Percentiles rank a stretch among this genome's conserved stretches.
These are phyloP conservation scores for Malbranchea cinnamomea DNA, from an alignment of 2,329 filamentous ascomycete species.

Conservation along the genomic window DNA sequence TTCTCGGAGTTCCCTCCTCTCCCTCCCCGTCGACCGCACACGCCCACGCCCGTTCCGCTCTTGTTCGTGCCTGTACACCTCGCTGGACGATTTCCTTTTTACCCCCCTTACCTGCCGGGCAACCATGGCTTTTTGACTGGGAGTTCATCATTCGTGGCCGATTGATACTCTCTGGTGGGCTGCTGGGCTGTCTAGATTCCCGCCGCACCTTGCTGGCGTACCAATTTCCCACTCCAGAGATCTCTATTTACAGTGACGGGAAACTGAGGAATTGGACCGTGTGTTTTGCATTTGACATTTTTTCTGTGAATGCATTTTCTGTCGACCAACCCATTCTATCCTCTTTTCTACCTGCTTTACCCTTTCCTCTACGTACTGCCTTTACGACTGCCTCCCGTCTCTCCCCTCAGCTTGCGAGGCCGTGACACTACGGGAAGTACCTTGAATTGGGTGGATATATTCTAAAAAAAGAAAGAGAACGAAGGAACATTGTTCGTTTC, in stretches of 20 bases:
- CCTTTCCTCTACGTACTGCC: no score
- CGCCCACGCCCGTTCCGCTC: slow-evolving; percentile 4
- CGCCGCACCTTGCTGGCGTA: background rate
- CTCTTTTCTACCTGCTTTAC: no score
- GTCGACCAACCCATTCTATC: slow-evolving; percentile 2
- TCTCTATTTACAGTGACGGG: no score
- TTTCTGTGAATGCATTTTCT: no score
- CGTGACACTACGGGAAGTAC: slow-evolving; percentile 4
- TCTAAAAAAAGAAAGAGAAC: background rate
- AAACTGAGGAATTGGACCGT: no score
- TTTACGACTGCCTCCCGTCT: slow-evolving; percentile 2
- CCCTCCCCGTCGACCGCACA: slow-evolving; percentile 11
- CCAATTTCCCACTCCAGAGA: no score
- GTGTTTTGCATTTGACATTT: no score
- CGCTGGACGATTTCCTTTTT: slow-evolving; percentile 2
- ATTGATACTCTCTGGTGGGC: slow-evolving; percentile 1
- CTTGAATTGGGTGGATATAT: slow-evolving; percentile 2
- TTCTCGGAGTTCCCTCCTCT: slow-evolving; percentile 8
- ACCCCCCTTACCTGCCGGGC: slow-evolving; percentile 3
- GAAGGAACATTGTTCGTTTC: background rate
- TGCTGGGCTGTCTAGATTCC: slow-evolving; percentile 8
- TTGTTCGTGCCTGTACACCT: slow-evolving; percentile 3
- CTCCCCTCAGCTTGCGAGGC: slow-evolving; percentile 1
- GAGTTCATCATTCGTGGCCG: slow-evolving; percentile 7
- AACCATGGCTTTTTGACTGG: slow-evolving; percentile 7